Evolutionary conservation across 164 flowering plant species (phyloP), one percentile per base, ranked within the genome.

Genomic region (Sextonia rubra): DNA sequence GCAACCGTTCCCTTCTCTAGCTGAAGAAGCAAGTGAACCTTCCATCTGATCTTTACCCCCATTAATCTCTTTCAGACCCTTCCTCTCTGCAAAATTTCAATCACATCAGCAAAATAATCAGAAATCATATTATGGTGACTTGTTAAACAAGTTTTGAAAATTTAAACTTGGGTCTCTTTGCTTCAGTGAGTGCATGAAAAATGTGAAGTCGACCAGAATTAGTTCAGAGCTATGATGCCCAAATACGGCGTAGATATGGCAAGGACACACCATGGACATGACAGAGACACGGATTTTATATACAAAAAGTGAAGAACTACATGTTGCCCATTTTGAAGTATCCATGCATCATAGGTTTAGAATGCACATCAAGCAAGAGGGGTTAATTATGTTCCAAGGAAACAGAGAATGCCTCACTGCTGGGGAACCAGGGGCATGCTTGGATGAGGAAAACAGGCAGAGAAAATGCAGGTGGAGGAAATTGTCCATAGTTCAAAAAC

Each of bases 1-100:
- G 82, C 75, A 76, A 71, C 78, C 84, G 60, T 74, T 74, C 68
- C 75, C 77, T 29, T 83, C 87, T 72, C 81, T 83, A 60, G 77
- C 68, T 60, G 88, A 80, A 48, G 89, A 84, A 63, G 87, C 81
- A 75, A 77, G 75, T 56, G 87, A 78, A 61, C 73, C 75, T 81
- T 84, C 84, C 37, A 47, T 71, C 71, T 77, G 83, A 73, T 82
- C 79, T 44, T 65, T 62, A 60, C 60, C 88, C 7, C 71, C 77
- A 64, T 52, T 83, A 71, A 79, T 89, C 68, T 84, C 86, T 48
- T 69, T 44, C 44, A 72, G 61, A 71, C 72, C 77, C 68, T 70
- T 85, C 47, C 75, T 82, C 37, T 82, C 97, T 91, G 85, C 11
- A 80, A 55, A 29, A 4, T 37, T 74, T 47, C 48, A 18, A 74